These are phyloP conservation scores for Pelargonium citronellum DNA, from an alignment of 441 rosid species.

Conservation along the genomic window DNA sequence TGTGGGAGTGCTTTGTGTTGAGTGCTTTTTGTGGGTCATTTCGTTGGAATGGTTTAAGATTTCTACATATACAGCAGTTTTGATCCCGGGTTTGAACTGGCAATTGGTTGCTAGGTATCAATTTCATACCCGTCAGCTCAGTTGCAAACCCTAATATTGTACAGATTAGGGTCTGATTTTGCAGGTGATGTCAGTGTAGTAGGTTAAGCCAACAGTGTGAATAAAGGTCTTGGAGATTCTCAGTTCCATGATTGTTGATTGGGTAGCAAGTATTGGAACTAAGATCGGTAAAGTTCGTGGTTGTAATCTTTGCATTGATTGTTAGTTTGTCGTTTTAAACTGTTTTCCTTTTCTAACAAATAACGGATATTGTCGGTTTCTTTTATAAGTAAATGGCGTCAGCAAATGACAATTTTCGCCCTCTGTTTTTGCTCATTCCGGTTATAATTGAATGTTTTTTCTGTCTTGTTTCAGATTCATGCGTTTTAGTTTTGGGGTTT, in stretches of 20 bases:
- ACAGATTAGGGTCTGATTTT: background rate
- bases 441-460: background rate
- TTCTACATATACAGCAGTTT: background rate
- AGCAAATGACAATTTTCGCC: background rate
- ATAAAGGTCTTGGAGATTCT: background rate
- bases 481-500: too few species aligned
- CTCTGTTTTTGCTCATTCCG: background rate
- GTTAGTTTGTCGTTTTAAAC: background rate
- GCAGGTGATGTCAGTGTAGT: background rate
- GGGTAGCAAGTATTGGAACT: background rate
- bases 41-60: background rate
- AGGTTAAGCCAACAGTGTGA: background rate
- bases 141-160: background rate
- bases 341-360: background rate
- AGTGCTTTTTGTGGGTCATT: background rate
- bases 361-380: background rate
- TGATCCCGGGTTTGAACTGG: too few species aligned
- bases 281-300: background rate
- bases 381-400: background rate
- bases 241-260: background rate
- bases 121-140: background rate
- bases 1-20: background rate
- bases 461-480: too few species aligned
- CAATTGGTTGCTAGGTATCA: background rate
- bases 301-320: background rate